Evolutionary conservation across 129 eudicot genomes (phyloP), one percentile per base, ranked within the genome.

Genomic region (Silybum marianum): DNA sequence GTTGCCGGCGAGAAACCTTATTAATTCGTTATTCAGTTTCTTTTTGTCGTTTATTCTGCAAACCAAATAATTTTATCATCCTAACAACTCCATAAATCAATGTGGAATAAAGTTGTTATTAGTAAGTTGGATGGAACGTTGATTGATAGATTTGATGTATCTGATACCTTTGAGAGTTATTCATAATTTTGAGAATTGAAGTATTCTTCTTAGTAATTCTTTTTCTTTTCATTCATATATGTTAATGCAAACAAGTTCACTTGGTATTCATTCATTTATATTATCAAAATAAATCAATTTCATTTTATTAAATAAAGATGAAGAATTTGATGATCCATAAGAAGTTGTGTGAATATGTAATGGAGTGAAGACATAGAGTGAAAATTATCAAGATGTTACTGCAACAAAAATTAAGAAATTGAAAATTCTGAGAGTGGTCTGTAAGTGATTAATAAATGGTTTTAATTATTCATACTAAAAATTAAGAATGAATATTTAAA

Each of bases 1-100:
- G 26, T 80, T 71, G 60, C 62, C 18, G 93, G 97, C 0, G 80
- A 87, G 39, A 74, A 71, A 7, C 93, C 97, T 74, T 87, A 78
- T 24, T 86, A 77, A 44, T 39, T 12, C 30, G 36, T 38, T 2
- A 2, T n/a, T 34, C 72, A 21, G 34, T 74, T 76, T 21, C 62
- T 21, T 21, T 78, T 10, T 9, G 1, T 23, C 12, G 1, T 12
- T 39, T 36, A 7, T 36, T 62, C 23, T 32, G 48, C 13, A 11
- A 24, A 32, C 51, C 36, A 18, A 58, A 12, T 63, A 63, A 62
- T 63, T 63, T 34, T 76, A 23, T 36, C 72, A 60, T 3, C 72
- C 26, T 62, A 76, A 58, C 80, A 76, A 76, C 18, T 72, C 48
- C 36, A 34, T 8, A 38, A 71, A 12, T 8, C 26, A 10, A 19